These are phyloP conservation scores for Cadophora sp. DNA, from an alignment of 2,329 filamentous ascomycete species.

Conservation along the genomic window DNA sequence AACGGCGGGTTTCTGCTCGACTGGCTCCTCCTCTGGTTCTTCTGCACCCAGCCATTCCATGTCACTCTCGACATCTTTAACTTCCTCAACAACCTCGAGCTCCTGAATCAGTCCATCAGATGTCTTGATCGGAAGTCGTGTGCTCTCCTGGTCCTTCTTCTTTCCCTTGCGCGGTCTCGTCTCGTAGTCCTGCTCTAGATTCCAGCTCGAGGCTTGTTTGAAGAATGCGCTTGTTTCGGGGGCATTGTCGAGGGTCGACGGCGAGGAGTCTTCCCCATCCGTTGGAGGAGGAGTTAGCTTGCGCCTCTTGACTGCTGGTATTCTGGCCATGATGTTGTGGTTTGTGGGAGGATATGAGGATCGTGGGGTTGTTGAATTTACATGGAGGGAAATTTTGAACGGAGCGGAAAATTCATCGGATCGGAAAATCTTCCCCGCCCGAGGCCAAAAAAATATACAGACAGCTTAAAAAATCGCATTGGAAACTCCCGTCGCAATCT, in stretches of 20 bases:
- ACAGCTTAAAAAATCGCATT: conserved; percentile 13
- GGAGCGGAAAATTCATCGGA: conserved; percentile 38
- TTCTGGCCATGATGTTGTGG: conserved; percentile 40
- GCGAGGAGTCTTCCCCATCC: conserved; percentile 52
- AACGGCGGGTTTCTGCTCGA: conserved; percentile 65
- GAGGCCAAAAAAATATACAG: conserved; percentile 29
- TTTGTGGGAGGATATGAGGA: neutral
- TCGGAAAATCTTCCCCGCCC: conserved; percentile 37
- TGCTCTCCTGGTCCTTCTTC: conserved; percentile 74
- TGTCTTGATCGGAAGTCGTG: conserved; percentile 85
- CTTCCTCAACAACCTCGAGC: conserved; percentile 55
- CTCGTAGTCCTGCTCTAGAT: conserved; percentile 92
- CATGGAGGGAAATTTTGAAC: conserved; percentile 21
- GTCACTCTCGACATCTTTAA: conserved; percentile 67
- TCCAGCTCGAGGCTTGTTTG: conserved; percentile 80
- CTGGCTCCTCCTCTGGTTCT: conserved; percentile 56
- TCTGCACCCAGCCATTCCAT: conserved; percentile 67
- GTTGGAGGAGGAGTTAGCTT: conserved; percentile 61
- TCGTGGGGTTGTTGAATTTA: neutral
- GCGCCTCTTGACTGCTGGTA: conserved; percentile 58
- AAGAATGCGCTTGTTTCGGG: conserved; percentile 58
- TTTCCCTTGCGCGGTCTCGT: conserved; percentile 75
- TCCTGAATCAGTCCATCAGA: conserved; percentile 76
- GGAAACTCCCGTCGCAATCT: neutral
- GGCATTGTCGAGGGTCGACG: conserved; percentile 41